Base-by-base conservation (phyloP, 352 stramenopile genomes). In the Aphanomyces cochlioides region DNA sequence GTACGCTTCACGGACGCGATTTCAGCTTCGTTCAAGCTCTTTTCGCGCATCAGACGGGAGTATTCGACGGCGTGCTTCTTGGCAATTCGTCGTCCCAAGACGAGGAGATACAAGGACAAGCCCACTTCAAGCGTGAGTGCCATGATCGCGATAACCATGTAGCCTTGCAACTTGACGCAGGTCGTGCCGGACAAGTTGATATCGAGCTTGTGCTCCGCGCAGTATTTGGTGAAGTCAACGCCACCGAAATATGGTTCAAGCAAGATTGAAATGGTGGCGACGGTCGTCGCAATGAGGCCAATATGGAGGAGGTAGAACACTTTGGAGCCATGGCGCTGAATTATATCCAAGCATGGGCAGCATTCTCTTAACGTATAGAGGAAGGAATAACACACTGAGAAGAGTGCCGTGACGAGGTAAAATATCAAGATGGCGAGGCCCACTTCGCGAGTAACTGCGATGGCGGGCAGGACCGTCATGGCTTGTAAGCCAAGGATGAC, bases 1-100 rank as follows among this genome's bases (percentile, higher is more conserved):
- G 28, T 43, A 41, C 58, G 58, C 6, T n/a, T 43, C 13, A 56
- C 43, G 28, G 41, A 57, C 12, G 59, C 41, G 3, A 67, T n/a
- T n/a, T 67, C 59, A 38, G 59, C 38, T n/a, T 67, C 59, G 39
- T 38, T 50, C 59, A 67, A n/a, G n/a, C 39, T 56, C 41, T 67
- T 67, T 45, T 67, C 59, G 59, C 59, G 59, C 59, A 41, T 5
- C 17, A 67, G 59, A 10, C 59, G 59, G 10, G 40, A 17, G 59
- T 67, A 67, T 45, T 67, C 59, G 59, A 67, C 38, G 17, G 38
- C 12, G 41, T 67, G 59, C 41, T 67, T 67, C 59, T 67, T 67
- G 59, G 59, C 34, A 45, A 67, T 54, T 5, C 59, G 59, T 8
- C 59, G 59, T 17, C 59, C 59, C 38, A 67, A 17, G 6, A 50